phyloP scores from a whole-genome alignment of 768 basidiomycete species.

The Rhodotorula diobovata region DNA sequence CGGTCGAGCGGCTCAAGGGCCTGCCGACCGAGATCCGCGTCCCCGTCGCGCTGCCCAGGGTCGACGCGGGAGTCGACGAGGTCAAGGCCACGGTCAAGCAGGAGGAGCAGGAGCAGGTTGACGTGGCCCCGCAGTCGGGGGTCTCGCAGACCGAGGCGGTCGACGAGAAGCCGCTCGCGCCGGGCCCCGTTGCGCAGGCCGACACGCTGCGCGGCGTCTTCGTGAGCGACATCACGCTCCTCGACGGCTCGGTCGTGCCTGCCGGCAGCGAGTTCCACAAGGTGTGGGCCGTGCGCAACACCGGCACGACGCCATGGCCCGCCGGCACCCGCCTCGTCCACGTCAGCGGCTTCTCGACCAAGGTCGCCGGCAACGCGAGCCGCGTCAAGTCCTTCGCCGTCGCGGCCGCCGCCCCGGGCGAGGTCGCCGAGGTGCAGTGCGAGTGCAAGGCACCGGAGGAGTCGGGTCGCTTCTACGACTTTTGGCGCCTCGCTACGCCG shows the following conservation, averaged over 20 bases:
- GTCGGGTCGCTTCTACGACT: constrained; percentile 25
- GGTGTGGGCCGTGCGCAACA: constrained; percentile 47
- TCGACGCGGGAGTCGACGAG: not conserved
- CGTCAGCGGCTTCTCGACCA: constrained; percentile 39
- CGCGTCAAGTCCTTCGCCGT: not conserved
- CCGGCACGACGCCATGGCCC: constrained; percentile 36
- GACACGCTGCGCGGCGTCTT: not conserved
- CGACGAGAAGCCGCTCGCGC: not conserved
- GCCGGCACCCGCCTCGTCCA: constrained; percentile 23
- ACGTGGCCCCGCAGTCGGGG: no score
- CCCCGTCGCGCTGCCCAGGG: not conserved
- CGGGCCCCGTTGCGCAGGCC: not conserved
- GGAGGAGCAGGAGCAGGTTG: not conserved
- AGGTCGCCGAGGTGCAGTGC: constrained; percentile 23
- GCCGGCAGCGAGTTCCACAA: constrained; percentile 47
- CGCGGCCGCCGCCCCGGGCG: constrained; percentile 2
- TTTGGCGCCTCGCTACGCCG: constrained; percentile 18
- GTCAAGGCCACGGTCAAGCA: not conserved
- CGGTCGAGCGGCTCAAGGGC: not conserved
- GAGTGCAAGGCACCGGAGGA: constrained; percentile 38
- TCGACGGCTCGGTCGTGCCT: constrained; percentile 44
- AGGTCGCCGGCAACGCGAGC: no score
- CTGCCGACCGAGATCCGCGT: constrained; percentile 7
- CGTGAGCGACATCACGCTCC: constrained; percentile 43
- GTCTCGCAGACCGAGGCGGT: not conserved